Base-by-base conservation (phyloP, 148 eudicot species). In the Chenopodium suecicum region DNA sequence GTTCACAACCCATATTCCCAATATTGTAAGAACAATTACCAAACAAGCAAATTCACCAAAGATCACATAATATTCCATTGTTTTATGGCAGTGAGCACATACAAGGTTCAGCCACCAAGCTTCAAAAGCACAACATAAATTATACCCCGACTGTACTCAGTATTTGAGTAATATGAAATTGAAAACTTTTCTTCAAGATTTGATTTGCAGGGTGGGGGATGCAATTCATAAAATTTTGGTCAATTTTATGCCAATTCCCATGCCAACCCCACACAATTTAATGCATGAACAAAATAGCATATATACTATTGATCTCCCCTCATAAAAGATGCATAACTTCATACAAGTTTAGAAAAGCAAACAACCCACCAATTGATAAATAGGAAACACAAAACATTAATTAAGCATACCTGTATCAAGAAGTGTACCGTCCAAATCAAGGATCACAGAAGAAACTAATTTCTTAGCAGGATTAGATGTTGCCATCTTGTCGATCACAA, bases 371-470 rank as follows among this genome's bases (percentile, higher is more conserved):
- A 32, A 31, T 9, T 47, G 16, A 11, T 4, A 48, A 46, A 46
- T 2, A 23, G 34, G 12, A 69, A 31, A n/a, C 34, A 20, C 22
- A 44, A 54, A 25, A 74, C 52, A 23, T 6, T 9, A 34, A 62
- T 25, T 5, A 41, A 75, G 44, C 41, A 7, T 67, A 91, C 97
- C 94, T 82, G 93, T 90, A 75, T 92, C 89, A 23, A 94, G 84
- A 85, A 90, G 94, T 32, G 97, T 91, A 19, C 90, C 97, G 78
- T 91, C 98, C 89, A 94, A 85, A 87, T 94, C 97, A 80, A 90
- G 89, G 70, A 90, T 92, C 70, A 93, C 90, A 82, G 89, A 86
- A 17, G 92, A 88, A 44, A 85, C 91, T 13, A 86, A 81, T 79
- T 91, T 90, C 83, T 82, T 90, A 17, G 88, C 75, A 70, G 92